Base-by-base conservation (phyloP, 192 early-diverging fungal genomes). In the Entophlyctis luteolus region DNA sequence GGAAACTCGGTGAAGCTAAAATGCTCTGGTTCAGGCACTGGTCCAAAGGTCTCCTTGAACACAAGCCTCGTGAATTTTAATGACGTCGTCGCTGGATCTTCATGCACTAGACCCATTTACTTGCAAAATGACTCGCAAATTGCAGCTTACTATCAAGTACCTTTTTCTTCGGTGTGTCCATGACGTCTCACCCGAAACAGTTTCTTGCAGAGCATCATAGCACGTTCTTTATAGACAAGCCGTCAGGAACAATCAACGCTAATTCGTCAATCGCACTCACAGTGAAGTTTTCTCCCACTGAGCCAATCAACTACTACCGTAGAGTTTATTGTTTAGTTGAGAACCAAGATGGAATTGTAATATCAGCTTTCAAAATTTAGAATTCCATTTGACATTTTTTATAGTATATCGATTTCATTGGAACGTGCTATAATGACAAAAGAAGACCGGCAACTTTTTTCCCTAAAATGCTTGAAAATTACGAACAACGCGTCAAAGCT, bases 371-470 rank as follows among this genome's bases (percentile, higher is more conserved):
- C 25, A 23, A 25, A 35, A 22, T n/a, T 23, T 37, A 31, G 52
- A 66, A 27, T 67, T 14, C 39, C 28, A 12, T 65, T 22, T 46
- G 6, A 2, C 16, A 53, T 29, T 3, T 4, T 58, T 3, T 0
- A 1, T 39, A 81, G 80, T 72, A 34, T 70, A 38, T 85, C 10
- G 83, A 85, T 39, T 33, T 85, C 28, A 49, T 85, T 42, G 83
- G 76, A 35, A 85, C 83, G 0, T 83, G 83, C 39, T 85, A 75
- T 52, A 84, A 80, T 55, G 82, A 84, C 20, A 84, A 82, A 54
- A 58, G 83, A 32, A 48, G 83, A 25, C 83, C 83, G 4, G 79
- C 79, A 4, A 84, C 83, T 0, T 81, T 85, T 55, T 34, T 65
- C 14, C 63, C 57, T 12, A 68, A 74, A 33, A 71, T 80, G 62